Conservation (phyloP, 1,284 basidiomycete species). For the Tilletia indica region DNA sequence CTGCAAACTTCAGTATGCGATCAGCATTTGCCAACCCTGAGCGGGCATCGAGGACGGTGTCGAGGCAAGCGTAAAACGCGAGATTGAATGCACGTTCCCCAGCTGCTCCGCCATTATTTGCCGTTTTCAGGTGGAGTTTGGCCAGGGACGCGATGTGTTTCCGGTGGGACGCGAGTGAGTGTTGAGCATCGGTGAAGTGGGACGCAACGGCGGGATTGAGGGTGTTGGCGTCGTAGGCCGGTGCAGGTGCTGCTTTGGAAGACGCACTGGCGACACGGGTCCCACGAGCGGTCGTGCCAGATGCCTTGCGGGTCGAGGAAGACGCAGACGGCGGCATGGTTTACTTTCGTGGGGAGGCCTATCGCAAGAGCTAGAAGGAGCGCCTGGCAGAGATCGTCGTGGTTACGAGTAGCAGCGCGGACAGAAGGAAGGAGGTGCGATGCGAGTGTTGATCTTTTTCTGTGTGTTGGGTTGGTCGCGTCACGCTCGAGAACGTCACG, state of each 20-base stretch:
- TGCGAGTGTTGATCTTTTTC: too few relatives aligned
- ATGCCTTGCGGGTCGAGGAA: too few relatives aligned
- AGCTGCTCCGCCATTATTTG: conserved; percentile 63
- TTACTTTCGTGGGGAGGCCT: too few relatives aligned
- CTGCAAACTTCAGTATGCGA: conserved; percentile 78
- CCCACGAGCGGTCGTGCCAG: too few relatives aligned
- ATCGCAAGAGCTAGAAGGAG: too few relatives aligned
- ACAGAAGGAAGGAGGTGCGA: too few relatives aligned
- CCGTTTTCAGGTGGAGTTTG: conserved; percentile 70
- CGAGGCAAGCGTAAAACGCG: conserved; percentile 63
- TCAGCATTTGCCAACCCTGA: conserved; percentile 79
- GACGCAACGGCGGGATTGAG: conserved; percentile 20
- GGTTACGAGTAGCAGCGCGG: too few relatives aligned
- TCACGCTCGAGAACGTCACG: too few relatives aligned
- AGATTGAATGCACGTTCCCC: conserved; percentile 82
- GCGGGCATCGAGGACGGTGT: conserved; percentile 73
- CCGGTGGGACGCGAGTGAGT: conserved; percentile 77
- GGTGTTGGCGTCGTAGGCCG: background rate
- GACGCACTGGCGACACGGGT: background rate
- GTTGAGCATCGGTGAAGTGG: conserved; percentile 76
- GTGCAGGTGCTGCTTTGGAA: background rate
- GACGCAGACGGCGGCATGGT: too few relatives aligned
- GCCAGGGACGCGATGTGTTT: conserved; percentile 86
- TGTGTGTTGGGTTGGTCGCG: too few relatives aligned
- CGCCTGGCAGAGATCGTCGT: too few relatives aligned